A percentile compares a stretch with the other conserved stretches of the same genome.
Conservation (phyloP, 148 eudicot species). For the Fagopyrum tataricum region DNA sequence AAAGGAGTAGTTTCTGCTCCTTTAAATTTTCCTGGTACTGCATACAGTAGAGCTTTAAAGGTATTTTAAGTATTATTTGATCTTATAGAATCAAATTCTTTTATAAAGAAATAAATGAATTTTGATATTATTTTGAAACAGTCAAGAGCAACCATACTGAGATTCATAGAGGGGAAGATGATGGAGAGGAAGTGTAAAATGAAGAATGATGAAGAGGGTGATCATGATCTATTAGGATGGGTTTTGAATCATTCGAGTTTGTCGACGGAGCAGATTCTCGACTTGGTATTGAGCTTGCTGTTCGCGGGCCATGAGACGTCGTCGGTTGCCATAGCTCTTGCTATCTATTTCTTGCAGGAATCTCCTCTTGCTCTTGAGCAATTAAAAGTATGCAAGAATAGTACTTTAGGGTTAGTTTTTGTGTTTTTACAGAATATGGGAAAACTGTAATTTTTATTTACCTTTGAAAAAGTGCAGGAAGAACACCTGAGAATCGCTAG, state of each 20-base stretch:
- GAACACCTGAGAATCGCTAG: conserved; percentile 61
- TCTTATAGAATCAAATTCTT: neutral
- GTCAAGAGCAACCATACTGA: conserved; percentile 75
- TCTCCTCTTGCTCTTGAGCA: conserved; percentile 64
- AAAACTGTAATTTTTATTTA: neutral
- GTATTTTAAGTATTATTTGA: conserved; percentile 9
- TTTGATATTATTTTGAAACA: conserved; percentile 16
- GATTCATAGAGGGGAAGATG: conserved; percentile 76
- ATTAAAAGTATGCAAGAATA: conserved; percentile 45
- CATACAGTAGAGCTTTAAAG: conserved; percentile 82
- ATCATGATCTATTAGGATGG: conserved; percentile 94
- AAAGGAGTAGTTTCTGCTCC: conserved; percentile 96
- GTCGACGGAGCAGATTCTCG: conserved; percentile 88
- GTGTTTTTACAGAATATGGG: neutral
- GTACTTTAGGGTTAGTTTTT: neutral
- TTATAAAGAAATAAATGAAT: neutral
- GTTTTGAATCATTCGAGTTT: conserved; percentile 72
- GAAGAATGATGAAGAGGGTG: conserved; percentile 44
- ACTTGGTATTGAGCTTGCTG: conserved; percentile 75
- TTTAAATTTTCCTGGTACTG: conserved; percentile 88
- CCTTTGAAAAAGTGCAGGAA: conserved; percentile 30
- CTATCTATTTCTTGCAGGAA: conserved; percentile 76
- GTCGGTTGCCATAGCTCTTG: conserved; percentile 83
- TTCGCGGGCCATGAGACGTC: conserved; percentile 99
- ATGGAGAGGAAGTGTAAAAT: conserved; percentile 36